Evolutionary conservation across 345 rosid genomes (phyloP).

Genomic region (Eutrema yunnanense): DNA sequence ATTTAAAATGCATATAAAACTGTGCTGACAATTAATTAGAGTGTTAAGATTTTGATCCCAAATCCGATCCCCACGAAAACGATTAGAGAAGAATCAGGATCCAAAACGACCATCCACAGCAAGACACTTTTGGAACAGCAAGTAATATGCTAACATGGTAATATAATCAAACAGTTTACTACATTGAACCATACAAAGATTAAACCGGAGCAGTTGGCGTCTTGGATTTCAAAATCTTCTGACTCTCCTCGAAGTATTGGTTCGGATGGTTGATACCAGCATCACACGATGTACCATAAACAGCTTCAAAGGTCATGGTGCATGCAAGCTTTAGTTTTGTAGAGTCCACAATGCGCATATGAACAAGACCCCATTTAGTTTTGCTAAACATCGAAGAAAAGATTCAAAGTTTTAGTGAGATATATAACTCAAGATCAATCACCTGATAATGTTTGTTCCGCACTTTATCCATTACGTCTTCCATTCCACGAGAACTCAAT

Average conservation of each 20-base stretch:
- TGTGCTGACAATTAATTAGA: too few relatives aligned
- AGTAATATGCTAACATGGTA: background rate
- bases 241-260: conserved; percentile 82
- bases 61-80: background rate
- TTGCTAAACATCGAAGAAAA: background rate
- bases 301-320: conserved; percentile 81
- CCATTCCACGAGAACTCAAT: conserved; percentile 52
- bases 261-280: conserved; percentile 92
- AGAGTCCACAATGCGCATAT: conserved; percentile 3
- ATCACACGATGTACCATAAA: conserved; percentile 62
- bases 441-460: conserved; percentile 86
- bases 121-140: background rate
- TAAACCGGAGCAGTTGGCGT: conserved; percentile 30
- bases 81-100: background rate
- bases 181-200: background rate
- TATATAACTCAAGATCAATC: background rate
- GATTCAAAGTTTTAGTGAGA: background rate
- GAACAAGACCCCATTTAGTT: background rate
- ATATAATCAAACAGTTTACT: background rate
- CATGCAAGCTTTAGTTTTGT: conserved; percentile 66
- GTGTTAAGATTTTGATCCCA: background rate
- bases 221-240: conserved; percentile 58
- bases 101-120: background rate
- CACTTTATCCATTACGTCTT: conserved; percentile 77
- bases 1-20: background rate